These are phyloP conservation scores for Triangularia setosa DNA, from an alignment of 2,329 filamentous ascomycete genomes.

Conservation along the genomic window DNA sequence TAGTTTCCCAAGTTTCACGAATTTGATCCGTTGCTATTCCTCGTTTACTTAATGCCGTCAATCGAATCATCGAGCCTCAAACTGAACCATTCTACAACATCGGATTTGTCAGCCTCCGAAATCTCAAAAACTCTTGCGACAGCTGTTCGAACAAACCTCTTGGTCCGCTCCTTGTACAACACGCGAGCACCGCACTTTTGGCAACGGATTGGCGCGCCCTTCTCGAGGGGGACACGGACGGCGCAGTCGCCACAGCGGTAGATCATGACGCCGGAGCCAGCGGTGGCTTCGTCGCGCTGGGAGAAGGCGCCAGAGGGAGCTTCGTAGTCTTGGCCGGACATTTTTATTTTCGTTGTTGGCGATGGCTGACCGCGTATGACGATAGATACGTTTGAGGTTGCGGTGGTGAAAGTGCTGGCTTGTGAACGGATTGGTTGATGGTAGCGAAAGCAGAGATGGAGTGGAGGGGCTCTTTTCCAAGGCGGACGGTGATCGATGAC, in stretches of 20 bases:
- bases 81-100: conserved; percentile 83
- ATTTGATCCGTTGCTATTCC: background rate
- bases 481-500: background rate
- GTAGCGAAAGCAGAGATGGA: background rate
- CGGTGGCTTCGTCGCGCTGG: conserved; percentile 37
- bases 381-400: background rate
- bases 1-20: no score
- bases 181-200: conserved; percentile 93
- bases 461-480: background rate
- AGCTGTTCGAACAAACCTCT: conserved; percentile 52
- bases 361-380: no score
- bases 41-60: background rate
- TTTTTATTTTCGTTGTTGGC: conserved; percentile 25
- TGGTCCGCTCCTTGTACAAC: conserved; percentile 95
- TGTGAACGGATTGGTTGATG: background rate
- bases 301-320: conserved; percentile 47
- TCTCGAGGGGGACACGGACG: conserved; percentile 68
- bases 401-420: background rate
- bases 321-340: conserved; percentile 70
- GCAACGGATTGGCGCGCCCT: conserved; percentile 78
- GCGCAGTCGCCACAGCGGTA: conserved; percentile 86
- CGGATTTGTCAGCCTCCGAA: conserved; percentile 23
- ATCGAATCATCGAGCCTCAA: conserved; percentile 75
- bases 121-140: background rate
- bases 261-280: conserved; percentile 49